Evolutionary conservation across 2,329 filamentous ascomycete genomes (phyloP).

Genomic region (Ustulina deusta): DNA sequence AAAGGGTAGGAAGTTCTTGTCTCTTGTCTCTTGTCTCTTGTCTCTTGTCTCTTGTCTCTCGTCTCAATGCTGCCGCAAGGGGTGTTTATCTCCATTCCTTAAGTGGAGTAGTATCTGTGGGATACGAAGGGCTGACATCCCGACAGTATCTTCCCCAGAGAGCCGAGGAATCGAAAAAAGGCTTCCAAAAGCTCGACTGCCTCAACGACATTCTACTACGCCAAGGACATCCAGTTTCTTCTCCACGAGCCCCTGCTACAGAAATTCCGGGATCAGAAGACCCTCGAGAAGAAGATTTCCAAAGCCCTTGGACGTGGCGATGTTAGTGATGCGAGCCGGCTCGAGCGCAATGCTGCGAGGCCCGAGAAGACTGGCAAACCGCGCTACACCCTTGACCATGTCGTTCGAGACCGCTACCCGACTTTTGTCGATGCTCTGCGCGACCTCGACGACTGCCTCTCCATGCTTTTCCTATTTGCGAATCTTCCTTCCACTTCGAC

Average conservation of each 20-base stretch:
- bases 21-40: too few relatives aligned
- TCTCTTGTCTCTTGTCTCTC: too few relatives aligned
- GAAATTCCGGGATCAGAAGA: slow-evolving; percentile 98
- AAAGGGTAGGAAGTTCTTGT: slow-evolving; percentile 70
- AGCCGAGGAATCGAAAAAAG: slow-evolving; percentile 97
- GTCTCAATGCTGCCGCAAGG: not conserved
- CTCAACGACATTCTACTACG: slow-evolving; percentile 90
- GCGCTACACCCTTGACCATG: slow-evolving; percentile 91
- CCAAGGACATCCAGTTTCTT: slow-evolving; percentile 98
- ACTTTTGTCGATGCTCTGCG: slow-evolving; percentile 94
- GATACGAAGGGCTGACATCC: slow-evolving; percentile 8
- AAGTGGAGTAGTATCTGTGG: too few relatives aligned
- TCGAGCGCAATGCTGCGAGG: slow-evolving; percentile 87
- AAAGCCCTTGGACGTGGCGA: slow-evolving; percentile 92
- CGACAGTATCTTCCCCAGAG: slow-evolving; percentile 87
- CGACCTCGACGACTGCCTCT: slow-evolving; percentile 95
- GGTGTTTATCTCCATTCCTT: not conserved
- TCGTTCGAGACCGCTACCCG: slow-evolving; percentile 97
- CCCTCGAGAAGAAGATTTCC: slow-evolving; percentile 96
- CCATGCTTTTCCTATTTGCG: slow-evolving; percentile 97
- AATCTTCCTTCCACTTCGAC: slow-evolving; percentile 91
- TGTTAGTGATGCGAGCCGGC: slow-evolving; percentile 84
- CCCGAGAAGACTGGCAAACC: slow-evolving; percentile 93
- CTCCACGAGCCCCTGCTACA: slow-evolving; percentile 93
- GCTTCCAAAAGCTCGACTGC: slow-evolving; percentile 89